phyloP scores from a whole-genome alignment of 257 asterid species.

The Prunella vulgaris region DNA sequence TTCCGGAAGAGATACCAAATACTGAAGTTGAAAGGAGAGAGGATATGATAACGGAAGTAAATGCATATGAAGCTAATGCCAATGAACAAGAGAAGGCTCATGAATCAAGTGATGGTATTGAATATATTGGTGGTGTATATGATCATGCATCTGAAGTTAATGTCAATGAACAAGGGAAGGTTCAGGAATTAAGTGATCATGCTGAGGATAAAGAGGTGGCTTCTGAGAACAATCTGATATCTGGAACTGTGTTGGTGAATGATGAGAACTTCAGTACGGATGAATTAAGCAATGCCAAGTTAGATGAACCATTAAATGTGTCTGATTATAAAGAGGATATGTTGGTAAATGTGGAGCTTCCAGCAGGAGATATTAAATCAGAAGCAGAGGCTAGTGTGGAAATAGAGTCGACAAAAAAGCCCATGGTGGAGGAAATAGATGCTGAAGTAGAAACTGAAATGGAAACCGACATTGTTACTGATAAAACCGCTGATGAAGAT shows the following conservation, averaged over 20 bases:
- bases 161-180: slow-evolving; percentile 29
- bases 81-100: slow-evolving; percentile 28
- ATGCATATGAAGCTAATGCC: slow-evolving; percentile 14
- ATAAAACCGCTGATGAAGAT: slow-evolving; percentile 24
- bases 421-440: slow-evolving; percentile 23
- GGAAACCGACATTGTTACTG: slow-evolving; percentile 22
- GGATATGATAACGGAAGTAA: slow-evolving; percentile 22
- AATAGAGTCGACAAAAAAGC: slow-evolving; percentile 19
- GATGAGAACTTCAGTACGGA: slow-evolving; percentile 22
- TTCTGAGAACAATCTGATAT: slow-evolving; percentile 21
- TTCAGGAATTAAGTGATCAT: slow-evolving; percentile 24
- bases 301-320: slow-evolving; percentile 24
- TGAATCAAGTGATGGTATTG: slow-evolving; percentile 17
- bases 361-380: slow-evolving; percentile 24
- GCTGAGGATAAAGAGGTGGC: slow-evolving; percentile 22
- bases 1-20: not conserved
- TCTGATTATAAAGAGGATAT: slow-evolving; percentile 24
- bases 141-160: slow-evolving; percentile 7
- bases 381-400: slow-evolving; percentile 34
- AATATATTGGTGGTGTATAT: slow-evolving; percentile 5
- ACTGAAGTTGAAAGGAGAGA: slow-evolving; percentile 21
- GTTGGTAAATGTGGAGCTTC: slow-evolving; percentile 26
- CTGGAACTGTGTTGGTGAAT: slow-evolving; percentile 21
- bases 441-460: slow-evolving; percentile 29
- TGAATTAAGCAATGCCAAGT: slow-evolving; percentile 19